Evolutionary conservation across 305 asterid genomes (phyloP).

Genomic region (Fraxinus floribunda): DNA sequence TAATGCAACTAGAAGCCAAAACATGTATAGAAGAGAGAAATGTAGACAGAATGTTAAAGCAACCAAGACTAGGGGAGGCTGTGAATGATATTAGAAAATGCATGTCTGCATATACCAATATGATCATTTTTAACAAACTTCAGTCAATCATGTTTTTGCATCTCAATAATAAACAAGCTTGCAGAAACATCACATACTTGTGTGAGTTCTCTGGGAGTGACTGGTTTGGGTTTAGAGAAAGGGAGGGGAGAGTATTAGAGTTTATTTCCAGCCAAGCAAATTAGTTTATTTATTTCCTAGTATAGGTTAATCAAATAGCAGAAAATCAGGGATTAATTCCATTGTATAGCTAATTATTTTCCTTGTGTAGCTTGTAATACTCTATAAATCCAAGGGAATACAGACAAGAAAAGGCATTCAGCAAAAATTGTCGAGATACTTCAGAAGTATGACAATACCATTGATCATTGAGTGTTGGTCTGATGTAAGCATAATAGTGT

Average conservation of each 20-base stretch:
- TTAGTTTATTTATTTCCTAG: not conserved
- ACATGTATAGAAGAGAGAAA: not conserved
- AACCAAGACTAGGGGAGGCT: not conserved
- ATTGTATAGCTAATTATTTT: not conserved
- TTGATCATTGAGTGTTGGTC: constrained; percentile 41
- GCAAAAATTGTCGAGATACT: not conserved
- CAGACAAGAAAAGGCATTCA: not conserved
- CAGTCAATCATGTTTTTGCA: not conserved
- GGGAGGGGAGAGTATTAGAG: not conserved
- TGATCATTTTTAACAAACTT: not conserved
- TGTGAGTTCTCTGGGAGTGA: not conserved
- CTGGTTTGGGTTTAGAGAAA: not conserved
- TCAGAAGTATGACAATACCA: constrained; percentile 28
- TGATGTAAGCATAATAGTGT: constrained; percentile 63
- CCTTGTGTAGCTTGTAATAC: not conserved
- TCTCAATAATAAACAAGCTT: not conserved
- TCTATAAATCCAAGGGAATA: not conserved
- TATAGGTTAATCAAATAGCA: not conserved
- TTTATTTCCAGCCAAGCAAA: not conserved
- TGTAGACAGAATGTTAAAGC: not conserved
- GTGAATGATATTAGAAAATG: constrained; percentile 4
- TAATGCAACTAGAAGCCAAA: not conserved
- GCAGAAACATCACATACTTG: not conserved
- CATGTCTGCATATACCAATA: not conserved
- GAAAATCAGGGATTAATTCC: not conserved